A percentile compares a stretch with the other conserved stretches of the same genome.
phyloP scores from a whole-genome alignment of 495 filamentous ascomycete genomes.

The Penicillium maclennaniae region DNA sequence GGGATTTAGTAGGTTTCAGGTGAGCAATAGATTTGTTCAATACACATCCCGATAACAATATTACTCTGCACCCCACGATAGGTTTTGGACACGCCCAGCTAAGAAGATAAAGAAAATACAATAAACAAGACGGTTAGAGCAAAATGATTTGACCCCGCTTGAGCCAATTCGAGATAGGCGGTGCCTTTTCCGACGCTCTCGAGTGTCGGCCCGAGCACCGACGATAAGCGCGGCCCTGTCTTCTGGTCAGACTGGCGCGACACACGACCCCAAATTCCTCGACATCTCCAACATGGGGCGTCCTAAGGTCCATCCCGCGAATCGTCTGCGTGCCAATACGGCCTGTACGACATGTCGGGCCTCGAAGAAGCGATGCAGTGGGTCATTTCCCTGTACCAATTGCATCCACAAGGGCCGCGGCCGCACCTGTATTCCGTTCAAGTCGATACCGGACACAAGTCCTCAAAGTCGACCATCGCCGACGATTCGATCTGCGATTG shows the following conservation, averaged over 20 bases:
- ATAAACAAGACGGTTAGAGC: too few species aligned
- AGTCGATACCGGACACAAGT: slow-evolving; percentile 10
- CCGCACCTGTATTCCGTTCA: slow-evolving; percentile 32
- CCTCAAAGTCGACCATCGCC: neutral
- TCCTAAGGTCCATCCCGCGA: slow-evolving; percentile 34
- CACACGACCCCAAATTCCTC: slow-evolving; percentile 3
- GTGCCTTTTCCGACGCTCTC: neutral
- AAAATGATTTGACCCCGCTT: too few species aligned
- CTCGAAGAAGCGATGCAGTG: slow-evolving; percentile 42
- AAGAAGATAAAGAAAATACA: too few species aligned
- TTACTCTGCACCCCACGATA: neutral
- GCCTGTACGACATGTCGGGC: slow-evolving; percentile 36
- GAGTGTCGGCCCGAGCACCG: neutral
- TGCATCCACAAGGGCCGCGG: slow-evolving; percentile 31
- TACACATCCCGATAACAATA: too few species aligned
- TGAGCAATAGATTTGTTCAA: too few species aligned
- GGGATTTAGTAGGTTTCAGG: too few species aligned
- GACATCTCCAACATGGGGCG: slow-evolving; percentile 31
- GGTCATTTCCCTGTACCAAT: slow-evolving; percentile 37
- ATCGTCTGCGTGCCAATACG: slow-evolving; percentile 34
- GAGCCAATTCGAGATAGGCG: too few species aligned
- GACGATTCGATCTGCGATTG: neutral
- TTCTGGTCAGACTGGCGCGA: neutral
- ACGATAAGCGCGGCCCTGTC: neutral
- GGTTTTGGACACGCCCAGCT: neutral